A percentile compares a stretch with the other conserved stretches of the same genome.
These are phyloP conservation scores for Candida smagusa DNA, from an alignment of 1,139 yeast genomes.

Conservation along the genomic window DNA sequence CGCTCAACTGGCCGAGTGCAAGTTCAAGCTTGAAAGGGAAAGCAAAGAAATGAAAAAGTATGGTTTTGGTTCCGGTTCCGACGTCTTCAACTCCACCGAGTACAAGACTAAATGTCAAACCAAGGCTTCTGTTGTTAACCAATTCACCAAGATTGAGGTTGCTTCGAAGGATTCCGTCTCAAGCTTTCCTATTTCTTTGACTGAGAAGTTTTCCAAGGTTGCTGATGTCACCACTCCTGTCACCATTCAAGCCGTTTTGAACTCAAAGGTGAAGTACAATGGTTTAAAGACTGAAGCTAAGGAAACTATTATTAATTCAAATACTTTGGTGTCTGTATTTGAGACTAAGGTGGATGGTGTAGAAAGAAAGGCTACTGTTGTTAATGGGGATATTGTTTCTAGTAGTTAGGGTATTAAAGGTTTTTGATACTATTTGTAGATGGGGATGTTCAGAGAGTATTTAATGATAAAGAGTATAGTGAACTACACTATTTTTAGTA, in stretches of 20 bases:
- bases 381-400: not conserved
- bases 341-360: conserved; percentile 3
- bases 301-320: conserved; percentile 2
- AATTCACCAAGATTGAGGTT: conserved; percentile 3
- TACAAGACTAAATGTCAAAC: conserved; percentile 1
- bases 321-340: conserved; percentile 1
- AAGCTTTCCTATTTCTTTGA: conserved; percentile 1
- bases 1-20: conserved; percentile 1
- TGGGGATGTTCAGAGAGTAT: too few relatives aligned
- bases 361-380: conserved; percentile 3
- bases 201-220: conserved; percentile 1
- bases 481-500: too few relatives aligned
- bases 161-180: not conserved
- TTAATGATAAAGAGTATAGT: too few relatives aligned
- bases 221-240: conserved; percentile 1
- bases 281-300: conserved; percentile 1
- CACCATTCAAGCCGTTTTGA: not conserved
- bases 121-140: not conserved
- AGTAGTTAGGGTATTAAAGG: too few relatives aligned
- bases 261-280: not conserved
- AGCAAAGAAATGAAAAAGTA: conserved; percentile 1
- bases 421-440: too few relatives aligned
- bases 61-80: conserved; percentile 1
- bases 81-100: conserved; percentile 1
- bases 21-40: not conserved